Base-by-base conservation (phyloP, 2,329 filamentous ascomycete genomes). In the Sporothrix mexicana region DNA sequence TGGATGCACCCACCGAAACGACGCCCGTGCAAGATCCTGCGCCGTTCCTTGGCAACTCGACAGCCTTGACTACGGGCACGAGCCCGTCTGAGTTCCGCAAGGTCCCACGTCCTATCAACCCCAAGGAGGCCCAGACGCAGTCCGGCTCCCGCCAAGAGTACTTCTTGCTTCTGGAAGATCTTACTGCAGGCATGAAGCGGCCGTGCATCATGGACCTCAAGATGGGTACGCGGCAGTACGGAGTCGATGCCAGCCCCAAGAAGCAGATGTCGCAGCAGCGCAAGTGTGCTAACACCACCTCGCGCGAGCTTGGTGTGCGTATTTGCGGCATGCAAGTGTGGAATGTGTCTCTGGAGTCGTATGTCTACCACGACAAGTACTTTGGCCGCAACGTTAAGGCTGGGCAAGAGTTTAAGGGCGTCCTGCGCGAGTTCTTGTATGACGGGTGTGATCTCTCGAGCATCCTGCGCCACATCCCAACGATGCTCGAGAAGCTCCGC, bases 341-440 rank as follows among this genome's bases (percentile, higher is more conserved):
- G 94, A 95, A 98, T 79, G 91, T 90, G 25, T 90, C 91, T 76
- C 91, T 90, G 49, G 90, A 97, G 78, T 90, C 89, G 64, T 98
- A 97, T 79, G 86, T 95, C n/a, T 99, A 98, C 79, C 93, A 97
- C 80, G 96, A 99, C 86, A 99, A 99, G 82, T 99, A 99, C 81
- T 97, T 94, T 79, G 96, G 96, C 1, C 92, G 96, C 71, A 90
- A 93, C 77, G 85, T 99, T 47, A 95, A 95, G 81, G 94, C 92
- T 2, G 96, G 96, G 1, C 86, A 88, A 2, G 93, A 98, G 79
- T 98, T 99, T 78, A 93, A 97, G 79, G 90, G 92, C 73, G 95
- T 95, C 0, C 85, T 99, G 5, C 95, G 91, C 70, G 90, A 93
- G 41, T 99, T 98, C 80, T 88, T 99, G 74, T 97, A 94, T 80